Percentiles rank a stretch among this genome's conserved stretches.
Conservation (phyloP, 2,329 filamentous ascomycete genomes). For the Curvularia hawaiiensis region DNA sequence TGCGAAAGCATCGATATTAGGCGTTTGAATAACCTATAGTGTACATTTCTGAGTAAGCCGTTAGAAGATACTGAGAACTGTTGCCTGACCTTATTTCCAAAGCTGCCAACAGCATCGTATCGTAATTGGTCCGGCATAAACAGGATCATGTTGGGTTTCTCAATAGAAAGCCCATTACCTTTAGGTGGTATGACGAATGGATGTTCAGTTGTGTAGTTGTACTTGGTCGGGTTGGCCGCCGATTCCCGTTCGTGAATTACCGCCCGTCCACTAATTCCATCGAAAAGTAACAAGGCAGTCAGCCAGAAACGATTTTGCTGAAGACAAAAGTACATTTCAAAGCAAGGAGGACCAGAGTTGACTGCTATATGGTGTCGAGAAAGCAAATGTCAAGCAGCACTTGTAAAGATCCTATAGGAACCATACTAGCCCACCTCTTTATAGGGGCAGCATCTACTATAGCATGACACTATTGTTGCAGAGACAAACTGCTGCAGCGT, state of each 20-base stretch:
- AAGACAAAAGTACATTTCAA: neutral
- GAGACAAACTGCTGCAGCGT: too few species aligned
- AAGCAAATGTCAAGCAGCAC: too few species aligned
- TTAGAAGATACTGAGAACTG: neutral
- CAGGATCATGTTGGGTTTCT: neutral
- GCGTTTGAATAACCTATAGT: constrained; percentile 41
- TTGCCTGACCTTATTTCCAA: constrained; percentile 6
- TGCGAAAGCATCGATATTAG: constrained; percentile 53
- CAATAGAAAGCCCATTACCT: neutral
- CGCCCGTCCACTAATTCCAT: neutral
- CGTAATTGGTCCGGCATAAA: constrained; percentile 58
- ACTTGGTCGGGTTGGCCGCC: neutral
- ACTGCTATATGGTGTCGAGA: too few species aligned
- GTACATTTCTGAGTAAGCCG: neutral
- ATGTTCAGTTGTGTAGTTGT: neutral
- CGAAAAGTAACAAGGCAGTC: neutral
- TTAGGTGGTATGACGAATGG: neutral
- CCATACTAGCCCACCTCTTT: too few species aligned
- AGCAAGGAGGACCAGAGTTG: too few species aligned
- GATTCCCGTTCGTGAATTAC: neutral
- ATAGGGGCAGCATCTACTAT: too few species aligned
- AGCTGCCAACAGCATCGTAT: constrained; percentile 51
- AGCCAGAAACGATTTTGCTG: neutral
- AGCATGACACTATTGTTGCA: too few species aligned
- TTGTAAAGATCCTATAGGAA: too few species aligned